phyloP scores from a whole-genome alignment of 495 filamentous ascomycete genomes.

The Lophiostoma macrostomum region DNA sequence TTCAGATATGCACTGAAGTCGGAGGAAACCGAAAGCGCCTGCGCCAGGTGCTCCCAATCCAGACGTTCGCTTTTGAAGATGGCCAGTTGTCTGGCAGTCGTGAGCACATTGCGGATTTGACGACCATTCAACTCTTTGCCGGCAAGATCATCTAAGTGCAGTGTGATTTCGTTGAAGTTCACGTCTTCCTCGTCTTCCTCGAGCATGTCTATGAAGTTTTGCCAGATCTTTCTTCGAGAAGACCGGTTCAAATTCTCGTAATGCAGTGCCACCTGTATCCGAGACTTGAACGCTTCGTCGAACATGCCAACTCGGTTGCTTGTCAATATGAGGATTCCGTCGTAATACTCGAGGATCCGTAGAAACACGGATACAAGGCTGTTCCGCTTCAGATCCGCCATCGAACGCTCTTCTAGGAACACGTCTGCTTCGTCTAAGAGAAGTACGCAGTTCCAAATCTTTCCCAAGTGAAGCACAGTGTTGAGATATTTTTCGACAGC shows the following conservation, averaged over 20 bases:
- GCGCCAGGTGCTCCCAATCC: too few species aligned
- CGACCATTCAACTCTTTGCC: slow-evolving; percentile 53
- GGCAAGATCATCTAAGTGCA: slow-evolving; percentile 44
- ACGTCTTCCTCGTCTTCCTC: slow-evolving; percentile 9
- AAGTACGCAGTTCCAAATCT: slow-evolving; percentile 46
- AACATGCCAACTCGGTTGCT: slow-evolving; percentile 54
- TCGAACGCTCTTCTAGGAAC: slow-evolving; percentile 49
- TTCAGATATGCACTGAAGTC: too few species aligned
- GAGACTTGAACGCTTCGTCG: slow-evolving; percentile 40
- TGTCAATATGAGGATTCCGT: slow-evolving; percentile 57
- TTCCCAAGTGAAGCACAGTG: slow-evolving; percentile 37
- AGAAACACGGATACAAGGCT: slow-evolving; percentile 55
- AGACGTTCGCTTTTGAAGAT: background rate
- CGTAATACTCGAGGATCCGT: slow-evolving; percentile 56
- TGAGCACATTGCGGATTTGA: slow-evolving; percentile 62
- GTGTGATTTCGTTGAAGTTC: slow-evolving; percentile 32
- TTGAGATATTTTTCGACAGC: slow-evolving; percentile 32
- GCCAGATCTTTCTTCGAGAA: slow-evolving; percentile 43
- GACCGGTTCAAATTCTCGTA: slow-evolving; percentile 32
- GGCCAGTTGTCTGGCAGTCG: slow-evolving; percentile 42
- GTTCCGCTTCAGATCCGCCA: slow-evolving; percentile 48
- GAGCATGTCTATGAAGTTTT: slow-evolving; percentile 38
- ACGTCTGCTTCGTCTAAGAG: slow-evolving; percentile 67
- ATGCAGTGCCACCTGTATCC: slow-evolving; percentile 42
- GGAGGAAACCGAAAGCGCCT: too few species aligned